Evolutionary conservation across 208 protist genomes (phyloP).

Genomic region (Angomonas deanei): DNA sequence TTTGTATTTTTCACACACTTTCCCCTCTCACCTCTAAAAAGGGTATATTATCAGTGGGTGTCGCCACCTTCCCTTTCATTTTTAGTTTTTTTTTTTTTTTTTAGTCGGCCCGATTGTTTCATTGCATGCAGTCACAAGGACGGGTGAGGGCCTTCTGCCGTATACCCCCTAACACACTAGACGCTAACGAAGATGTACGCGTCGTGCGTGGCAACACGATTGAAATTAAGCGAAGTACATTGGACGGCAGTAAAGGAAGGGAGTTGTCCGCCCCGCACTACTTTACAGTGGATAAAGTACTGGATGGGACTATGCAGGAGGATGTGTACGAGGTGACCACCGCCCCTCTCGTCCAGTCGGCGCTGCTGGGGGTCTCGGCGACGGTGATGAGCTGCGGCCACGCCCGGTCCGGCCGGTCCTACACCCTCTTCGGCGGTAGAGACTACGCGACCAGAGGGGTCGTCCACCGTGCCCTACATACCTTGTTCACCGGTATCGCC

Average conservation of each 20-base stretch:
- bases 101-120: conserved; percentile 1
- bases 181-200: not conserved
- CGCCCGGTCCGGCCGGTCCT: conserved; percentile 70
- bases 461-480: conserved; percentile 54
- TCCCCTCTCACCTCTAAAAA: too few relatives aligned
- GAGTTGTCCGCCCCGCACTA: conserved; percentile 11
- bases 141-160: conserved; percentile 4
- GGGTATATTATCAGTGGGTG: not conserved
- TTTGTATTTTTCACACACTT: too few relatives aligned
- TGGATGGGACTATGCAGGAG: conserved; percentile 53
- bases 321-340: conserved; percentile 30
- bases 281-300: conserved; percentile 69
- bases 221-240: not conserved
- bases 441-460: conserved; percentile 37
- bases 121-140: not conserved
- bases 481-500: conserved; percentile 51
- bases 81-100: conserved; percentile 11
- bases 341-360: conserved; percentile 17
- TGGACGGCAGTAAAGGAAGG: too few relatives aligned
- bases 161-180: not conserved
- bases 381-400: conserved; percentile 79
- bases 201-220: not conserved
- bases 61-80: not conserved
- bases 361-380: conserved; percentile 36
- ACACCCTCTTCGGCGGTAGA: conserved; percentile 59